Evolutionary conservation across 2,329 filamentous ascomycete species (phyloP).

Genomic region (Parasarocladium wereldwijsianum): DNA sequence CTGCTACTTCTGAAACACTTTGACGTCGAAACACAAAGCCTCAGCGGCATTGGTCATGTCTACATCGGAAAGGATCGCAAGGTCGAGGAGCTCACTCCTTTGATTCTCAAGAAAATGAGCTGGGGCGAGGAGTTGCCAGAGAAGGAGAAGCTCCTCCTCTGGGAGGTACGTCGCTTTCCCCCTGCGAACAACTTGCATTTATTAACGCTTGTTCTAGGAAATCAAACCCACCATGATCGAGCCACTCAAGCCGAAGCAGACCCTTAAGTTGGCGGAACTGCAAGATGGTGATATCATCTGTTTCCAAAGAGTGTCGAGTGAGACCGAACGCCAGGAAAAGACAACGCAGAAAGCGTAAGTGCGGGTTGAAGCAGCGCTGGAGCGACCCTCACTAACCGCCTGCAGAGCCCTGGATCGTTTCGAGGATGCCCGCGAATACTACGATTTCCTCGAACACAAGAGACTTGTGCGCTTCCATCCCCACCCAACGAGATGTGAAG

Average conservation of each 20-base stretch:
- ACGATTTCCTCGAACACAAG: constrained; percentile 83
- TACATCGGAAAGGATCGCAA: constrained; percentile 83
- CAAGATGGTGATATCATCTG: constrained; percentile 96
- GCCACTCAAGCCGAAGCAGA: constrained; percentile 77
- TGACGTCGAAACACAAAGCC: constrained; percentile 58
- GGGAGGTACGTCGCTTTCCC: constrained; percentile 42
- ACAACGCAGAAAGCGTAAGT: constrained; percentile 17
- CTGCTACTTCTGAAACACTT: constrained; percentile 91
- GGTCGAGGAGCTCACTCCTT: constrained; percentile 66
- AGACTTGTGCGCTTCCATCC: constrained; percentile 67
- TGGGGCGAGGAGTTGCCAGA: constrained; percentile 64
- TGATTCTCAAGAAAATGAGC: constrained; percentile 69
- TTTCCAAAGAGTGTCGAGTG: constrained; percentile 69
- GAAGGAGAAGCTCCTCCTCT: constrained; percentile 53
- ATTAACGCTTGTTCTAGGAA: constrained; percentile 35
- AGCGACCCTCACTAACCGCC: constrained; percentile 6
- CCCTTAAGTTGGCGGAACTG: constrained; percentile 79
- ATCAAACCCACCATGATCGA: constrained; percentile 99
- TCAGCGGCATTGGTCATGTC: constrained; percentile 66
- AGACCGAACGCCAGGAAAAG: constrained; percentile 30
- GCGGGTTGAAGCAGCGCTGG: background rate
- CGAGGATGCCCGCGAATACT: constrained; percentile 70
- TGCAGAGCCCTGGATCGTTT: constrained; percentile 29
- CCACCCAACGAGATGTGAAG: constrained; percentile 41
- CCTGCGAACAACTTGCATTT: background rate